Evolutionary conservation across 768 basidiomycete species (phyloP).

Genomic region (Auricularia sp.): DNA sequence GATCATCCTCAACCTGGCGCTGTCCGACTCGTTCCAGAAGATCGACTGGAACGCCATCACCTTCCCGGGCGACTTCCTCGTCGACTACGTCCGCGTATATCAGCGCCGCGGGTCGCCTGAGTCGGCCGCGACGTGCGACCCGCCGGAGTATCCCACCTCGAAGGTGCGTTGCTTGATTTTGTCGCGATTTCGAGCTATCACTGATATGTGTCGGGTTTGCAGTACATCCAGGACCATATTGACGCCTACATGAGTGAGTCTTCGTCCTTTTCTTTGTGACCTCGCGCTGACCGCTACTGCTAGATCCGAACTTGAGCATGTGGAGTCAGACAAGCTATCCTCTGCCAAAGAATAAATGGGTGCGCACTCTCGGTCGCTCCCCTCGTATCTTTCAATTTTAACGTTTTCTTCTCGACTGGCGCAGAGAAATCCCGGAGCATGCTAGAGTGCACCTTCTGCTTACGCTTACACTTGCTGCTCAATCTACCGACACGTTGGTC

Average conservation of each 20-base stretch:
- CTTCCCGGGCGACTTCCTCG: conserved; percentile 25
- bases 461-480: background rate
- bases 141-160: conserved; percentile 21
- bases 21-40: conserved; percentile 25
- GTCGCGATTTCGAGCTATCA: too few relatives aligned
- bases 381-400: too few relatives aligned
- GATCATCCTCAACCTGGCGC: conserved; percentile 4
- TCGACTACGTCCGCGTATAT: conserved; percentile 34
- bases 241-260: conserved; percentile 16
- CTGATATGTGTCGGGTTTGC: too few relatives aligned
- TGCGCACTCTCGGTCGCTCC: background rate
- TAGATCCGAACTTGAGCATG: conserved; percentile 18
- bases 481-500: too few relatives aligned
- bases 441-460: background rate
- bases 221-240: conserved; percentile 19
- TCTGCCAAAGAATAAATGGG: conserved; percentile 16
- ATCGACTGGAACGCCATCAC: conserved; percentile 22
- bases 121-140: conserved; percentile 23
- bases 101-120: conserved; percentile 23
- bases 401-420: too few relatives aligned
- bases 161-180: background rate
- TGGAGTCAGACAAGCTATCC: conserved; percentile 19
- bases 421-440: background rate
- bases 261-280: too few relatives aligned
- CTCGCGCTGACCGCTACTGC: too few relatives aligned